A percentile compares a stretch with the other conserved stretches of the same genome.
Evolutionary conservation across 2,329 filamentous ascomycete genomes (phyloP).

Genomic region (Mollisia scopiformis): DNA sequence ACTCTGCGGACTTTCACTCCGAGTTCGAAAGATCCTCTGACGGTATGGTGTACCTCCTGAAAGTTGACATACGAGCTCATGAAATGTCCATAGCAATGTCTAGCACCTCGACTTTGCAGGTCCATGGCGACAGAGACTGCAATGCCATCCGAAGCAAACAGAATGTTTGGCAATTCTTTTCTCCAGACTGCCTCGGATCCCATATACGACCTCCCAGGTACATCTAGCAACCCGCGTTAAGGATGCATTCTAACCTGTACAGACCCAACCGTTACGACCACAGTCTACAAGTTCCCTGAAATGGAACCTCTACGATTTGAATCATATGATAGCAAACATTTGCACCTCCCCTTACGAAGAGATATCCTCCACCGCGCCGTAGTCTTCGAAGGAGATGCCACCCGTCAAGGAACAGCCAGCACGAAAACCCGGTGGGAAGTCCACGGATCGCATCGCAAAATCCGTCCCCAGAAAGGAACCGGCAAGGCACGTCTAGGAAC

Average conservation of each 20-base stretch:
- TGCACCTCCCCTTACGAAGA: slow-evolving; percentile 82
- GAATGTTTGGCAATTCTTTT: slow-evolving; percentile 17
- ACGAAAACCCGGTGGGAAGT: slow-evolving; percentile 84
- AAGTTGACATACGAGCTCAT: background rate
- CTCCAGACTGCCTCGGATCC: slow-evolving; percentile 14
- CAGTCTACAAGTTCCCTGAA: slow-evolving; percentile 86
- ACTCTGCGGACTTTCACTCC: slow-evolving; percentile 27
- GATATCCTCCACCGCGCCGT: slow-evolving; percentile 94
- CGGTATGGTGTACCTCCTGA: slow-evolving; percentile 33
- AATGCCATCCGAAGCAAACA: slow-evolving; percentile 29
- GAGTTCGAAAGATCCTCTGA: slow-evolving; percentile 41
- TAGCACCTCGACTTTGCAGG: slow-evolving; percentile 42
- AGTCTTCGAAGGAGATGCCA: slow-evolving; percentile 87
- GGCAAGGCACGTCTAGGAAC: slow-evolving; percentile 80
- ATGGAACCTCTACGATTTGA: slow-evolving; percentile 82
- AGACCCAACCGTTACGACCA: slow-evolving; percentile 74
- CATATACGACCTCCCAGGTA: slow-evolving; percentile 19
- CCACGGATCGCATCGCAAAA: slow-evolving; percentile 79
- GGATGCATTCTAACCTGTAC: slow-evolving; percentile 15
- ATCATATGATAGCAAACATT: slow-evolving; percentile 79
- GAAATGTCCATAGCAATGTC: slow-evolving; percentile 45
- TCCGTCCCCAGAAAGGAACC: slow-evolving; percentile 84
- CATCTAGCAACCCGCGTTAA: background rate
- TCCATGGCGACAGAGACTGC: slow-evolving; percentile 52
- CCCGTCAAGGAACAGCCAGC: slow-evolving; percentile 83